Evolutionary conservation across 2,329 filamentous ascomycete species (phyloP).

Genomic region (Colletotrichum truncatum): DNA sequence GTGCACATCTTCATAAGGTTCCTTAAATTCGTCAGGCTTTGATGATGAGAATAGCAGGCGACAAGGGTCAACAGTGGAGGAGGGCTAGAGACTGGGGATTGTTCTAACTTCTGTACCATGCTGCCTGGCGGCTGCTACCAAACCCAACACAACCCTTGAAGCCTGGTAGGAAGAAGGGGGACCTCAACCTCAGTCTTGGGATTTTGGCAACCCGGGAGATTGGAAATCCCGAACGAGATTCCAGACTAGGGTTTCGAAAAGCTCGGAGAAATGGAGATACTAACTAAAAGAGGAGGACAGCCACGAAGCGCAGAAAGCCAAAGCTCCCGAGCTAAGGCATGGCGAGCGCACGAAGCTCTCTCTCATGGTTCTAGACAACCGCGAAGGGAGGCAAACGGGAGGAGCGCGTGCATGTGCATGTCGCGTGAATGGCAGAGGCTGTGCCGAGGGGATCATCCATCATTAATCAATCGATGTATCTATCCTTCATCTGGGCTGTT

Average conservation of each 20-base stretch:
- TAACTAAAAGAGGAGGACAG: not conserved
- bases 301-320: not conserved
- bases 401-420: not conserved
- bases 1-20: conserved; percentile 11
- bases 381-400: conserved; percentile 6
- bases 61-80: not conserved
- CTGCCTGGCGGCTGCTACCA: not conserved
- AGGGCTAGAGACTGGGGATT: not conserved
- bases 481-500: not conserved
- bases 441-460: not conserved
- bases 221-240: not conserved
- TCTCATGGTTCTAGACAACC: conserved; percentile 3
- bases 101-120: not conserved
- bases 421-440: conserved; percentile 16
- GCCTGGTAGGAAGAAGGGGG: not conserved
- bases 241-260: conserved; percentile 14
- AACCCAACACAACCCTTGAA: not conserved
- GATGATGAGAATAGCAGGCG: not conserved
- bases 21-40: not conserved
- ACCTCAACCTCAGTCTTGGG: not conserved
- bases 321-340: not conserved
- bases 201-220: not conserved
- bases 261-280: conserved; percentile 9
- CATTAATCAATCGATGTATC: not conserved
- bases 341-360: conserved; percentile 2